A percentile compares a stretch with the other conserved stretches of the same genome.
Conservation (phyloP, 352 stramenopile species). For the Phytophthora syringae region DNA sequence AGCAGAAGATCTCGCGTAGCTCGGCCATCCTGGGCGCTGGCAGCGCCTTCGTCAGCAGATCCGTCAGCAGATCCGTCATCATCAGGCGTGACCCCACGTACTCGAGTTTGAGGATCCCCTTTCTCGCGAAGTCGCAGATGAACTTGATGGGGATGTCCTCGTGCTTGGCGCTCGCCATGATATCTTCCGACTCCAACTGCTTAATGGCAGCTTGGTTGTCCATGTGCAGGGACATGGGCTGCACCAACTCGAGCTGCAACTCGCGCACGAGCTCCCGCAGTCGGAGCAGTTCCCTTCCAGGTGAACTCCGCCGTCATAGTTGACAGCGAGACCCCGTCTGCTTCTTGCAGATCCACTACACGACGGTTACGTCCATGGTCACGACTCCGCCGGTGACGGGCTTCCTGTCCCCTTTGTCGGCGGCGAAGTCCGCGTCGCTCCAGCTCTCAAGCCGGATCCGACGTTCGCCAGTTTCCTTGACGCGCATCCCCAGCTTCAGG, state of each 20-base stretch:
- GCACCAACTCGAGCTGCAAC: background rate
- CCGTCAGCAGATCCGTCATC: slow-evolving; percentile 18
- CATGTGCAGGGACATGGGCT: background rate
- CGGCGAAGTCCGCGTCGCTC: too few species aligned
- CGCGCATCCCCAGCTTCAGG: background rate
- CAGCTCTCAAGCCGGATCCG: too few species aligned
- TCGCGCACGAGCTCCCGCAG: background rate
- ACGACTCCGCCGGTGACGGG: background rate
- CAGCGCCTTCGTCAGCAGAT: slow-evolving; percentile 13
- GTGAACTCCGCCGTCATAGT: background rate
- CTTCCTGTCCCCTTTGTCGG: too few species aligned
- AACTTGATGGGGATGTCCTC: slow-evolving; percentile 10
- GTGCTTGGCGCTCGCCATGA: background rate
- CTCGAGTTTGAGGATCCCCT: slow-evolving; percentile 12
- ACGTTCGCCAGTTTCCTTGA: background rate
- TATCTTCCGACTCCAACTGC: background rate
- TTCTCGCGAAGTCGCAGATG: slow-evolving; percentile 3
- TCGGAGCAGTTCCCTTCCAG: background rate
- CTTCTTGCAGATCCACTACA: background rate
- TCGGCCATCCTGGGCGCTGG: slow-evolving; percentile 10
- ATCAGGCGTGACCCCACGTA: slow-evolving; percentile 16
- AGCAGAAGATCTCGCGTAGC: slow-evolving; percentile 1
- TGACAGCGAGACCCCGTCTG: background rate
- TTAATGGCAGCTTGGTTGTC: background rate
- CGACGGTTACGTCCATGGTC: background rate